These are phyloP conservation scores for Glutinoglossum americanum DNA, from an alignment of 495 filamentous ascomycete genomes.

Conservation along the genomic window DNA sequence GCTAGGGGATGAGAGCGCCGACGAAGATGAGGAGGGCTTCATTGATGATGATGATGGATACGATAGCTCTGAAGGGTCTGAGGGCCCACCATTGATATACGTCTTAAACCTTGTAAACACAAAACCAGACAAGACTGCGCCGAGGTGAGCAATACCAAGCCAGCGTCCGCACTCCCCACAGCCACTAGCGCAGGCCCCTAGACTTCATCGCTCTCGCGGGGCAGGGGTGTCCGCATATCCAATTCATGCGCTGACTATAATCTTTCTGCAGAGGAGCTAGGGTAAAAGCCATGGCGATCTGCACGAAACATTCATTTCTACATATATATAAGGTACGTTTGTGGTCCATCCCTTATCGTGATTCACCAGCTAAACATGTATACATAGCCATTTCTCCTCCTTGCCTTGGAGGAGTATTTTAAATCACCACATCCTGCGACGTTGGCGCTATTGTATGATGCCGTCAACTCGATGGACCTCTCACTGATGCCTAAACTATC, in stretches of 20 bases:
- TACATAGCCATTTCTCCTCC: conserved; percentile 59
- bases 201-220: not conserved
- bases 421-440: conserved; percentile 78
- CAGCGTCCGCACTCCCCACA: not conserved
- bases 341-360: not conserved
- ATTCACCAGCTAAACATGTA: conserved; percentile 10
- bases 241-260: not conserved
- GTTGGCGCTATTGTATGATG: conserved; percentile 69
- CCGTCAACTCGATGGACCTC: conserved; percentile 91
- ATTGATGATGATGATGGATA: conserved; percentile 35
- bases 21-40: conserved; percentile 28
- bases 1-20: conserved; percentile 9
- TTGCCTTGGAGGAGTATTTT: conserved; percentile 97
- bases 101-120: conserved; percentile 96
- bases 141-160: conserved; percentile 28
- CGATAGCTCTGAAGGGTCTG: conserved; percentile 29
- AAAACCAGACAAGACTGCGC: conserved; percentile 79
- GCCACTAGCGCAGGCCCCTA: not conserved
- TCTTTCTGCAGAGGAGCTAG: conserved; percentile 52
- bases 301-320: conserved; percentile 91
- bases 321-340: conserved; percentile 80
- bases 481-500: conserved; percentile 79
- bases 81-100: conserved; percentile 87
- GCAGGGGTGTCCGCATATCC: not conserved
- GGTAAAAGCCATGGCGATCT: conserved; percentile 99